Evolutionary conservation across 169 alveolate species (phyloP), one percentile per base, ranked within the genome.

Genomic region (Cryptosporidium meleagridis): DNA sequence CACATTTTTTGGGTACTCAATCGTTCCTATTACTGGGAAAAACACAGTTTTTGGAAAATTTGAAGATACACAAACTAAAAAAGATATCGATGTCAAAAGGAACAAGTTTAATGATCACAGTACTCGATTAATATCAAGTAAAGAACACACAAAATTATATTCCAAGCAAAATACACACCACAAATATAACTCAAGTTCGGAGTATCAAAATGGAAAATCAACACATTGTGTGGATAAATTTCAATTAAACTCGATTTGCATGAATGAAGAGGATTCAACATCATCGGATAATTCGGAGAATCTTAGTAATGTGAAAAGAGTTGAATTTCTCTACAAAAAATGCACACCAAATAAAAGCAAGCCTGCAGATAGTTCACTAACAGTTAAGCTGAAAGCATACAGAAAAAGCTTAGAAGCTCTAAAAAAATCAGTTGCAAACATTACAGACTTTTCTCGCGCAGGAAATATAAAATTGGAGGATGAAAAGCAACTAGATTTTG

Each of bases 321-420:
- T 31, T n/a, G 72, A 37, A 29, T 65, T 65, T 33, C 44, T 65
- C n/a, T 18, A 35, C 33, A 65, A 65, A 31, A 65, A 35, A 3
- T 29, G 53, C 3, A 9, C n/a, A n/a, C 44, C 44, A 16, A 37
- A 35, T 1, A 37, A 35, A 16, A 37, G 23, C 10, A 65, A 65
- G 51, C 4, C 18, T 0, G 23, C 18, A 2, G 72, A 65, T 37
- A 37, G 72, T 29, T 65, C 72, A 35, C 3, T 65, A 37, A 65
- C 72, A 14, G 29, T 31, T 21, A 65, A 65, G 48, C 14, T 65
- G 23, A 65, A 29, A 3, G 48, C 72, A 35, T 65, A 65, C 16
- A 65, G 72, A 29, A 65, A 65, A 29, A 65, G 72, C 26, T 29
- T 65, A n/a, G 72, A 65, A n/a, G 72, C 23, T 65, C 51, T 65